Evolutionary conservation across 176 grass and related monocot genomes (phyloP), one percentile per base, ranked within the genome.

Genomic region (Secale cereale): DNA sequence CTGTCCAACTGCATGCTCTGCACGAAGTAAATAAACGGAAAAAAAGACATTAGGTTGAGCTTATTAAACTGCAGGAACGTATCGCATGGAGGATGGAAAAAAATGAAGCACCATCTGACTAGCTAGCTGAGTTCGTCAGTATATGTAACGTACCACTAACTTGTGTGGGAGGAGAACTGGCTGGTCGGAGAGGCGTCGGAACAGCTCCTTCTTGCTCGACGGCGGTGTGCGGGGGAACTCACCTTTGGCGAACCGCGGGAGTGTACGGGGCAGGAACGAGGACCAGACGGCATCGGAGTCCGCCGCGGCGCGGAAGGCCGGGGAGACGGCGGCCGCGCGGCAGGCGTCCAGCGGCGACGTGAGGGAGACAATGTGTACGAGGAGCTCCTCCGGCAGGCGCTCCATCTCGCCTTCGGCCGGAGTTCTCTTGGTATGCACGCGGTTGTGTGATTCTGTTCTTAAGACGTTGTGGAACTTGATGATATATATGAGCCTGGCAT

Each of bases 1-100:
- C 31, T 93, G 5, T 93, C 84, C 74, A 96, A 50, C 80, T 84
- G 80, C 14, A 89, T 80, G 60, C 88, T 85, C 88, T 95, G 86
- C 28, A 25, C 32, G 19, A 5, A n/a, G 64, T 13, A 23, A 11
- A 30, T 1, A 66, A 9, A 33, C 3, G 30, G 22, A 3, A 9
- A n/a, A n/a, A 67, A 19, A 0, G 2, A 19, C 14, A 9, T 52
- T 4, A 20, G 19, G 8, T 22, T 22, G 7, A 57, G 7, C 6
- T 8, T 52, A 52, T 19, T 52, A 19, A 19, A 19, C 48, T 52
- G 48, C 48, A 52, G 19, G 48, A 19, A 52, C 48, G 6, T 19
- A 52, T 7, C 48, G 5, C 48, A 52, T 52, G 2, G 5, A 52
- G 0, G 15, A 50, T 50, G 4, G 1, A 17, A 17, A 8, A 20